Evolutionary conservation across 139 green algal genomes (phyloP).

Genomic region (Edaphochlamys debaryana): DNA sequence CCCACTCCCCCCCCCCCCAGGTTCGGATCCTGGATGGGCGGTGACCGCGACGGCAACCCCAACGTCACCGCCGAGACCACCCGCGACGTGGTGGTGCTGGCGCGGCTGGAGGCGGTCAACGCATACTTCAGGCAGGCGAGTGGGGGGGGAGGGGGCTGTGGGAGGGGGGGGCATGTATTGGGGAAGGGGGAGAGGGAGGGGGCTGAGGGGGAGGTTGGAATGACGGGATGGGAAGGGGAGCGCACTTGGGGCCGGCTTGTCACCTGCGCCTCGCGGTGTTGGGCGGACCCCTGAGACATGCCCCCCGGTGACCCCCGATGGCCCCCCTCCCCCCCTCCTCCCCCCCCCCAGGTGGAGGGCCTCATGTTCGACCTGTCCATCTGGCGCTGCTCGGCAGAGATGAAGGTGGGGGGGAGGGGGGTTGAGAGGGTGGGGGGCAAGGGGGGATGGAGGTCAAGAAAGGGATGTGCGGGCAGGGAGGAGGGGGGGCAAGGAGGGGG

Average conservation of each 20-base stretch:
- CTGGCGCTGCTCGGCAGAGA: conserved; percentile 85
- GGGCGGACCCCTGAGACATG: no score
- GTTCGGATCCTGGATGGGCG: conserved; percentile 94
- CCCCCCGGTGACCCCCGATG: no score
- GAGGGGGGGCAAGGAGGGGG: no score
- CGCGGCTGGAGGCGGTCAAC: conserved; percentile 77
- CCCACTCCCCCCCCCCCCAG: conserved; percentile 22
- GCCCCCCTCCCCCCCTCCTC: no score
- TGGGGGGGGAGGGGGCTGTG: not conserved
- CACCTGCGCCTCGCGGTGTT: no score
- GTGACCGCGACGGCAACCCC: conserved; percentile 96
- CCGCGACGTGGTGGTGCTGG: conserved; percentile 88
- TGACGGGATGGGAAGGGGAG: no score
- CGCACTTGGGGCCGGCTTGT: no score
- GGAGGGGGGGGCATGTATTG: not conserved
- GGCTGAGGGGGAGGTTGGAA: no score
- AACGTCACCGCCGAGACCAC: conserved; percentile 91
- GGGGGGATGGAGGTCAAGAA: not conserved
- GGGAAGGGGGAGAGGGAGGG: no score
- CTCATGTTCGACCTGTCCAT: conserved; percentile 96
- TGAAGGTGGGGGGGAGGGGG: conserved; percentile 56
- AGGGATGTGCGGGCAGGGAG: no score
- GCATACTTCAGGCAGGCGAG: conserved; percentile 61
- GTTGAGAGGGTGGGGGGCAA: not conserved
- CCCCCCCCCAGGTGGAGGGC: conserved; percentile 70